Evolutionary conservation across 495 filamentous ascomycete species (phyloP).

Genomic region (Neurospora sp.): DNA sequence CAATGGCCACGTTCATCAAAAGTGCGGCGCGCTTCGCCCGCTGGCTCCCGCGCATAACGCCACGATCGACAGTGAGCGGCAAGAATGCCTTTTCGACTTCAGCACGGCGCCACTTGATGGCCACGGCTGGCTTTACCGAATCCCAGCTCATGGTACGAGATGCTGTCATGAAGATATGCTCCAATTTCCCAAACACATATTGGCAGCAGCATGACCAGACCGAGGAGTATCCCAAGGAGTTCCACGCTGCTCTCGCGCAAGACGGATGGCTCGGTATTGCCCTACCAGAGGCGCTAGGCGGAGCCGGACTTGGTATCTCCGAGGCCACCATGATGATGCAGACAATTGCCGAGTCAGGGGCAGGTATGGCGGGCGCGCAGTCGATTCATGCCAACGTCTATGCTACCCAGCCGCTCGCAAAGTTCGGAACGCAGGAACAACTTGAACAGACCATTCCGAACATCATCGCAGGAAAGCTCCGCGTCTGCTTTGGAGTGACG

Average conservation of each 20-base stretch:
- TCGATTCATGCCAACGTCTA: slow-evolving; percentile 67
- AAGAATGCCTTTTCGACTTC: slow-evolving; percentile 15
- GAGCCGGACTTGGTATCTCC: slow-evolving; percentile 64
- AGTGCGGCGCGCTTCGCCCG: neutral
- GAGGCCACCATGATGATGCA: slow-evolving; percentile 84
- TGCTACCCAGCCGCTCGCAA: slow-evolving; percentile 65
- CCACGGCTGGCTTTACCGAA: slow-evolving; percentile 59
- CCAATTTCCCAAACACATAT: slow-evolving; percentile 52
- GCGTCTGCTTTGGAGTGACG: slow-evolving; percentile 55
- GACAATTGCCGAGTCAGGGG: slow-evolving; percentile 65
- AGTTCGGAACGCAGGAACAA: slow-evolving; percentile 55
- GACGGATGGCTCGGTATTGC: slow-evolving; percentile 81
- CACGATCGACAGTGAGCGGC: neutral
- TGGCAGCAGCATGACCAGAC: slow-evolving; percentile 62
- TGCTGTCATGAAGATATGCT: slow-evolving; percentile 57
- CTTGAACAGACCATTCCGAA: slow-evolving; percentile 51
- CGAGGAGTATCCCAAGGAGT: slow-evolving; percentile 58
- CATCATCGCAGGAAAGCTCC: slow-evolving; percentile 56
- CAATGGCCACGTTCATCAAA: neutral
- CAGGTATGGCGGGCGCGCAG: slow-evolving; percentile 70
- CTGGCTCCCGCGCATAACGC: neutral
- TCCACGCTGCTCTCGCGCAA: slow-evolving; percentile 64
- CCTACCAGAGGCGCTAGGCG: slow-evolving; percentile 60
- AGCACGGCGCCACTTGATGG: slow-evolving; percentile 45
- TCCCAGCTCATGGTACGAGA: slow-evolving; percentile 63